These are phyloP conservation scores for Venturia oleaginea DNA, from an alignment of 2,329 filamentous ascomycete species.

Conservation along the genomic window DNA sequence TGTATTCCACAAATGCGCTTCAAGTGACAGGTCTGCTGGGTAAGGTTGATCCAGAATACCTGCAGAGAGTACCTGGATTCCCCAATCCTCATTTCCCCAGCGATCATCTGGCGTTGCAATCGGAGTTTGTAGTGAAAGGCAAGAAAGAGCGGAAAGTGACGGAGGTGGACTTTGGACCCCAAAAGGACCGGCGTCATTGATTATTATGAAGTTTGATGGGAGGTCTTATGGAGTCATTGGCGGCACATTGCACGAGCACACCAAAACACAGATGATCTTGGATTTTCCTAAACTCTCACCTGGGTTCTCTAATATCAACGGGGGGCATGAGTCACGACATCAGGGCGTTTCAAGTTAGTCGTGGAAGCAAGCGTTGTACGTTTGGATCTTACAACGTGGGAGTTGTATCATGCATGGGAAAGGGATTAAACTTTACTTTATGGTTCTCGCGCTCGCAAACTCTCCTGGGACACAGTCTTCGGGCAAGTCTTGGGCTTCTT, in stretches of 20 bases:
- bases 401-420: background rate
- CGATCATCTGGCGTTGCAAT: conserved; percentile 83
- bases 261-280: background rate
- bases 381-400: background rate
- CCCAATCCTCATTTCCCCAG: conserved; percentile 92
- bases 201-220: background rate
- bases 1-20: conserved; percentile 87
- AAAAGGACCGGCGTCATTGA: conserved; percentile 12
- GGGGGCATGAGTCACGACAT: background rate
- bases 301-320: background rate
- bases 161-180: conserved; percentile 13
- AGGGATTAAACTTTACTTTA: background rate
- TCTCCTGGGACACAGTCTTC: background rate
- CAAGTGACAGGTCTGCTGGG: conserved; percentile 78
- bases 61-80: conserved; percentile 81
- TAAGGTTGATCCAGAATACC: conserved; percentile 75
- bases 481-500: too few species aligned
- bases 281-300: conserved; percentile 3
- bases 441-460: background rate
- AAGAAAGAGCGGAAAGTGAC: conserved; percentile 25
- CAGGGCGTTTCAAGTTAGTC: conserved; percentile 4
- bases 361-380: background rate
- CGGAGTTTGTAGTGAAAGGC: conserved; percentile 81
- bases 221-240: background rate
- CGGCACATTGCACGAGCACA: background rate